These are phyloP conservation scores for Lactarius psammicola DNA, from an alignment of 768 basidiomycete genomes.

Conservation along the genomic window DNA sequence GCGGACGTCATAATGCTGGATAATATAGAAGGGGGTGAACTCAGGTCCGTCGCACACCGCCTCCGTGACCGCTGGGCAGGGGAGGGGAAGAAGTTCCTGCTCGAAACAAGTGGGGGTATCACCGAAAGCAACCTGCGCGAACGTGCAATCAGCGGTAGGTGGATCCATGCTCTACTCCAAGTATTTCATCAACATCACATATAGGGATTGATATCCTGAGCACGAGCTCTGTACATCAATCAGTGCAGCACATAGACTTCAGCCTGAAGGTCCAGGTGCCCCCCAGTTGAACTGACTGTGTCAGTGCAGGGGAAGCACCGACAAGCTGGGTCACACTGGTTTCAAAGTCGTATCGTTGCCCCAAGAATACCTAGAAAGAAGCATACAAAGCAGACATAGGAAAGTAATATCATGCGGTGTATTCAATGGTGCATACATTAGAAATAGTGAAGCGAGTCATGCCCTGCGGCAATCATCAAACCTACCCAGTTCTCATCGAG, in stretches of 20 bases:
- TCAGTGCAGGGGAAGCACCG: background rate
- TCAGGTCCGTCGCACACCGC: constrained; percentile 62
- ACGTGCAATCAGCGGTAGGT: constrained; percentile 77
- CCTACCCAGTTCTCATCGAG: too few relatives aligned
- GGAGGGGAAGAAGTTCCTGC: constrained; percentile 69
- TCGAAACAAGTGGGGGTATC: constrained; percentile 95
- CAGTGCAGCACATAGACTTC: constrained; percentile 92
- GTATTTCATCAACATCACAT: background rate
- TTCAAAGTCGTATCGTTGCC: background rate
- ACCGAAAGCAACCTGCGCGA: constrained; percentile 83
- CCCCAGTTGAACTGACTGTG: background rate
- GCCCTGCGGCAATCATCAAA: too few relatives aligned
- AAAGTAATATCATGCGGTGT: too few relatives aligned
- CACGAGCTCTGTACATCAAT: constrained; percentile 88
- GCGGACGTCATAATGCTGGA: constrained; percentile 96
- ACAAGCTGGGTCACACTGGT: background rate
- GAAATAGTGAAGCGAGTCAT: too few relatives aligned
- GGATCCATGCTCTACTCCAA: background rate
- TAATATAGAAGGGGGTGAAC: constrained; percentile 78
- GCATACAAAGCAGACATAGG: too few relatives aligned
- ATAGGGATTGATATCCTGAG: constrained; percentile 93
- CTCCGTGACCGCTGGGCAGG: constrained; percentile 80
- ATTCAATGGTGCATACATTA: too few relatives aligned
- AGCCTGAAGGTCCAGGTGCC: constrained; percentile 91
- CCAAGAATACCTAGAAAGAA: background rate